Evolutionary conservation across 495 filamentous ascomycete species (phyloP).

Genomic region (Xylaria acuta): DNA sequence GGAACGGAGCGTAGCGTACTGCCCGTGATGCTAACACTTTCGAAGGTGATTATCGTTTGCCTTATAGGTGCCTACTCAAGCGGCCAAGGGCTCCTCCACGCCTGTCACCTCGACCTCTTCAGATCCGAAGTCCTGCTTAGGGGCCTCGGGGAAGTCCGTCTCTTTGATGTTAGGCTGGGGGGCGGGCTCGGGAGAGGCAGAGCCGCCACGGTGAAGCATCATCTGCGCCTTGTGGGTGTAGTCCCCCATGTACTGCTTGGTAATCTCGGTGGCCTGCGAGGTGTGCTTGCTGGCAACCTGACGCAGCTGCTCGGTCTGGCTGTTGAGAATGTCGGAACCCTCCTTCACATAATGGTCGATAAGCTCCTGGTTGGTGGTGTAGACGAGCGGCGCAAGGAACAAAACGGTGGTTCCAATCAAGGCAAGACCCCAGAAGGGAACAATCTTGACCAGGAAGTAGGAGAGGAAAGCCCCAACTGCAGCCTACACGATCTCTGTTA

Average conservation of each 20-base stretch:
- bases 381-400: slow-evolving; percentile 89
- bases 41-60: slow-evolving; percentile 21
- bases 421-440: slow-evolving; percentile 91
- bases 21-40: slow-evolving; percentile 26
- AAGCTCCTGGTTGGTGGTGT: slow-evolving; percentile 89
- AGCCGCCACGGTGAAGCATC: slow-evolving; percentile 58
- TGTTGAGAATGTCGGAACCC: slow-evolving; percentile 71
- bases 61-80: slow-evolving; percentile 35
- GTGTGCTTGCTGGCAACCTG: slow-evolving; percentile 84
- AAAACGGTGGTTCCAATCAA: slow-evolving; percentile 75
- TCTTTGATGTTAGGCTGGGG: slow-evolving; percentile 49
- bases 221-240: slow-evolving; percentile 86
- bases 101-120: slow-evolving; percentile 27
- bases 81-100: slow-evolving; percentile 50
- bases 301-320: slow-evolving; percentile 82
- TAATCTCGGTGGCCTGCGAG: slow-evolving; percentile 72
- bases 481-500: slow-evolving; percentile 60
- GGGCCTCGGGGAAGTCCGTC: slow-evolving; percentile 67
- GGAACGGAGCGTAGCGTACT: slow-evolving; percentile 25
- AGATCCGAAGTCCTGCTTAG: slow-evolving; percentile 47
- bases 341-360: slow-evolving; percentile 86
- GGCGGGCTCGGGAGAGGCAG: slow-evolving; percentile 50
- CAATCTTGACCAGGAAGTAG: slow-evolving; percentile 92
- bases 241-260: slow-evolving; percentile 82
- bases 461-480: slow-evolving; percentile 81